Percentiles rank a stretch among this genome's conserved stretches.
Evolutionary conservation across 441 rosid genomes (phyloP).

Genomic region (Biscutella laevigata): DNA sequence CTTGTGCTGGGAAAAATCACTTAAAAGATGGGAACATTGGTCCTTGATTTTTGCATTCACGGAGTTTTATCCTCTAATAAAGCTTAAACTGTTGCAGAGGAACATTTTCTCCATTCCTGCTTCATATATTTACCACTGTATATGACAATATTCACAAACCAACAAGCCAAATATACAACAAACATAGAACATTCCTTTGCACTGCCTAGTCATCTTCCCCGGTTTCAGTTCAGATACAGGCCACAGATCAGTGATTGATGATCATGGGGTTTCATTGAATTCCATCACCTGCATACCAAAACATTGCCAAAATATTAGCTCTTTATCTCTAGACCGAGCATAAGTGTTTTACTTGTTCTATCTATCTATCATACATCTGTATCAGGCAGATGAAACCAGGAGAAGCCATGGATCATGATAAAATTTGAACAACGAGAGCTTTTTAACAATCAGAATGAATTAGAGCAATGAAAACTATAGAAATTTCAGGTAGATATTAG

Average conservation of each 20-base stretch:
- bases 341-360: neutral
- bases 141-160: slow-evolving; percentile 24
- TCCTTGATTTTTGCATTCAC: neutral
- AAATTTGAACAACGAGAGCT: neutral
- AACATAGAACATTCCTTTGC: neutral
- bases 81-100: slow-evolving; percentile 21
- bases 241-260: neutral
- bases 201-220: slow-evolving; percentile 24
- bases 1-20: too few species aligned
- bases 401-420: neutral
- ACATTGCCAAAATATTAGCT: neutral
- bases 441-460: neutral
- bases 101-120: slow-evolving; percentile 19
- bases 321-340: neutral
- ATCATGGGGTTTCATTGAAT: slow-evolving; percentile 27
- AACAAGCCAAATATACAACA: slow-evolving; percentile 21
- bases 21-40: neutral
- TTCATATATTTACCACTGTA: slow-evolving; percentile 22
- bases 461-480: neutral
- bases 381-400: neutral
- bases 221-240: slow-evolving; percentile 14
- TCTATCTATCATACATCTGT: neutral
- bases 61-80: neutral
- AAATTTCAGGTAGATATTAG: neutral
- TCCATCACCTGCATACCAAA: slow-evolving; percentile 29